Percentiles rank a stretch among this genome's conserved stretches.
These are phyloP conservation scores for Suhomyces sp. DNA, from an alignment of 805 yeast species.

Conservation along the genomic window DNA sequence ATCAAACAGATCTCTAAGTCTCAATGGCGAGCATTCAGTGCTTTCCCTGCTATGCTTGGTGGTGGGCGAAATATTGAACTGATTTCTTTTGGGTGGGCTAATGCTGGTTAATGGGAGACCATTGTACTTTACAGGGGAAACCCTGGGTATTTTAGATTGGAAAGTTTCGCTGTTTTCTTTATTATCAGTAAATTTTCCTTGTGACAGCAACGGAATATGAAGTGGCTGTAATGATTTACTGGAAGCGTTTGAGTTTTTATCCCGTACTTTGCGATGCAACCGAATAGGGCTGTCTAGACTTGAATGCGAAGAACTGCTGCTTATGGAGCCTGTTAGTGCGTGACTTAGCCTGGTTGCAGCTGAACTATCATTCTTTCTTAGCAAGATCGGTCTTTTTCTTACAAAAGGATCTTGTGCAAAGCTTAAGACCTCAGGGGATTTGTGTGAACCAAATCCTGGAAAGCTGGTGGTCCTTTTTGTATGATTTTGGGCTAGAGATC, in stretches of 20 bases:
- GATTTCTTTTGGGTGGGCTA: neutral
- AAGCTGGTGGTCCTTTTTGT: neutral
- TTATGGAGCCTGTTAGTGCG: slow-evolving; percentile 4
- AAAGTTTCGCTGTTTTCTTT: neutral
- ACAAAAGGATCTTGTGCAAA: neutral
- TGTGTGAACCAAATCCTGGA: neutral
- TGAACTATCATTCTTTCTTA: neutral
- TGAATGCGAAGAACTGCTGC: slow-evolving; percentile 1
- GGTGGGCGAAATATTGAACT: neutral
- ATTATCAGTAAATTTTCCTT: neutral
- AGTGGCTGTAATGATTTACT: slow-evolving; percentile 5
- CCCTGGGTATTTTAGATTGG: neutral
- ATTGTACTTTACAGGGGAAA: neutral
- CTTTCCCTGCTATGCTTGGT: neutral
- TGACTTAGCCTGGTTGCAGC: slow-evolving; percentile 8
- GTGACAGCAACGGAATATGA: slow-evolving; percentile 2
- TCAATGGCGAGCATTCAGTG: neutral
- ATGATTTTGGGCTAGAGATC: neutral
- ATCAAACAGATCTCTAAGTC: neutral
- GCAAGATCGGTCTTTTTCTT: neutral
- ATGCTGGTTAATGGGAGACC: neutral
- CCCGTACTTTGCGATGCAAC: neutral
- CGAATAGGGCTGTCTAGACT: slow-evolving; percentile 5
- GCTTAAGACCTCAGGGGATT: neutral
- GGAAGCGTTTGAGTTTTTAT: neutral